These are phyloP conservation scores for Arbutus unedo DNA, from an alignment of 148 eudicot genomes.

Conservation along the genomic window DNA sequence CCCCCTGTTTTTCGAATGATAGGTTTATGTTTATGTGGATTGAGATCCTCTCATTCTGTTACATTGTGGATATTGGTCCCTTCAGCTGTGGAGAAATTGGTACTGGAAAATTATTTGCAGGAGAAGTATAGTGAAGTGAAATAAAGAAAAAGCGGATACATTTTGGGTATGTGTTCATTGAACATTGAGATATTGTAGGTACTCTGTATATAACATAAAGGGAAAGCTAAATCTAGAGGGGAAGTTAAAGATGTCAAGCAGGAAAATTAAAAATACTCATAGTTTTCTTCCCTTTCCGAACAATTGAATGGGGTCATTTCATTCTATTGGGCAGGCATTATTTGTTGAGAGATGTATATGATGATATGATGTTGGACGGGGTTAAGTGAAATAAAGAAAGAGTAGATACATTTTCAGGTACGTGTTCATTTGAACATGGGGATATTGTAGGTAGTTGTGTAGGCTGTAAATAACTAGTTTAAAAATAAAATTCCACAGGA, in stretches of 20 bases:
- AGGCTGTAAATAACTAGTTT: background rate
- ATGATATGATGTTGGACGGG: slow-evolving; percentile 93
- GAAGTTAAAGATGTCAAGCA: background rate
- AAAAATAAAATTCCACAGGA: background rate
- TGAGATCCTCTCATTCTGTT: background rate
- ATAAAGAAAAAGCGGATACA: no score
- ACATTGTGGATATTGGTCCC: background rate
- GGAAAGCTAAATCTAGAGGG: background rate
- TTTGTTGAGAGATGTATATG: slow-evolving; percentile 90
- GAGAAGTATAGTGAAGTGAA: background rate
- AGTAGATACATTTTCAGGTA: no score
- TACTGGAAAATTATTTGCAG: background rate
- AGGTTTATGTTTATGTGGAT: background rate
- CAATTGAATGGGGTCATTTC: background rate
- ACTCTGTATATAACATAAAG: no score
- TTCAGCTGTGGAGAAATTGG: background rate
- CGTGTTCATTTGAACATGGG: no score
- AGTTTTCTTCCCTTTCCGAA: background rate
- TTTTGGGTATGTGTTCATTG: background rate
- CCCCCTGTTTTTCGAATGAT: background rate
- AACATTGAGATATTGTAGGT: no score
- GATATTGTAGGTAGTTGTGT: background rate
- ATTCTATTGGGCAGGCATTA: slow-evolving; percentile 38
- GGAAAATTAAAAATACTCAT: background rate
- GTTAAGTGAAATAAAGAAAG: slow-evolving; percentile 29